Evolutionary conservation across 192 early-diverging fungal species (phyloP), one percentile per base, ranked within the genome.

Genomic region (Coemansia pectinata): DNA sequence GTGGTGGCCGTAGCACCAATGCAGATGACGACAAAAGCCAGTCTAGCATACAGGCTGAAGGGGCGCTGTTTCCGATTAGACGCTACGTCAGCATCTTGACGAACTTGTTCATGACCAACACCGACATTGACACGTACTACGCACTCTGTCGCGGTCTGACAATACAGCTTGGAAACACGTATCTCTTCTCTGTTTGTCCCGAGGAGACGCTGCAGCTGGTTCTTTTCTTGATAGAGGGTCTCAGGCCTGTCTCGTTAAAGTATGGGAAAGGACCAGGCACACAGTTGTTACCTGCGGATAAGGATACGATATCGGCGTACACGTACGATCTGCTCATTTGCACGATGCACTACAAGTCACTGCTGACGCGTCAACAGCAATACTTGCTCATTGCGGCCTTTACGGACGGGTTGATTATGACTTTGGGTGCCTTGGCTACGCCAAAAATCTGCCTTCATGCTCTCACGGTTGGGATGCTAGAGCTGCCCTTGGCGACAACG

Each of bases 361-460:
- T 90, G 41, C 89, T 94, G 59, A 77, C 68, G 36, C 90, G 88
- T 68, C 70, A 85, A n/a, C 81, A 90, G 5, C 82, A 90, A 58
- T 91, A 96, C 53, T 85, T 87, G 40, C 79, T 97, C 5, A 87
- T 96, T 17, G 62, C 71, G 31, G 85, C 91, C 3, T 93, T 98
- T 70, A 85, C 88, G 36, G 76, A 86, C 25, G 95, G 95, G 3
- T 81, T 96, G 59, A 85, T 70, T 15, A 66, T 70, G 67, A 65
- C 72, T 3, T 67, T 85, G 7, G 83, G 87, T 14, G 87, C 91
- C 67, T 87, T 90, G 4, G 81, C 81, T 4, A 88, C 90, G 15
- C 89, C 94, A 14, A 89, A 90, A 67, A 86, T 87, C 31, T 97
- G 94, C 71, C 87, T 97, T 38, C 89, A 97, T 48, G 89, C 90